A percentile compares a stretch with the other conserved stretches of the same genome.
These are phyloP conservation scores for Corymbia citriodora DNA, from an alignment of 441 rosid genomes.

Conservation along the genomic window DNA sequence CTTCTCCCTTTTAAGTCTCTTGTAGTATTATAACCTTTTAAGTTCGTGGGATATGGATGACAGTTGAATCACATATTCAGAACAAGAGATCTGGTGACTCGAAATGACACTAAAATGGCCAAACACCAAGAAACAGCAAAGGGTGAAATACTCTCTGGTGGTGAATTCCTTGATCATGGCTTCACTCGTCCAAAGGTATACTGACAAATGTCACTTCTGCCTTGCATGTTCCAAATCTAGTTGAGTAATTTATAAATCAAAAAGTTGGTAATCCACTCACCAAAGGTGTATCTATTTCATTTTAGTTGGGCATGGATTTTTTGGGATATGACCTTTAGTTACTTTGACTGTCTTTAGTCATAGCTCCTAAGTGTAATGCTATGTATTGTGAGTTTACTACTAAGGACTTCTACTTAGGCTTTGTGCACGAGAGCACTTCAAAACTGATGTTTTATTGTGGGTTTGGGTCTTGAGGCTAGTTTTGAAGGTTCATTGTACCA, in stretches of 20 bases:
- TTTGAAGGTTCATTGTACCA: neutral
- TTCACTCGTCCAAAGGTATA: conserved; percentile 97
- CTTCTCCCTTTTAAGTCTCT: neutral
- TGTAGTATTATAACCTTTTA: conserved; percentile 1
- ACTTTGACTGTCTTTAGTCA: neutral
- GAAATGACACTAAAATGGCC: conserved; percentile 66
- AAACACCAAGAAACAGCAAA: conserved; percentile 44
- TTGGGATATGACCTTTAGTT: neutral
- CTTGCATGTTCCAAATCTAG: neutral
- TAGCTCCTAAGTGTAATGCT: neutral
- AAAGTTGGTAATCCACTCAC: neutral
- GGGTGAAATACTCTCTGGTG: conserved; percentile 46
- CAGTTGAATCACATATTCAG: conserved; percentile 91
- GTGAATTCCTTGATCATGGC: conserved; percentile 78
- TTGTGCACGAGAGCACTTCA: neutral
- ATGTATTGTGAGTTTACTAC: neutral
- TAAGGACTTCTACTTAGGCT: neutral
- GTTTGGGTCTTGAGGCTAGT: neutral
- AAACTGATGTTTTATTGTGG: neutral
- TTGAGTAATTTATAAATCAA: neutral
- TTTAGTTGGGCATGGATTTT: neutral
- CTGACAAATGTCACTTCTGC: neutral
- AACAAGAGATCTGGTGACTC: conserved; percentile 68
- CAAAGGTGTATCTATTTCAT: neutral
- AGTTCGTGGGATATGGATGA: conserved; percentile 23